These are phyloP conservation scores for Tolypocladium pustulatum DNA, from an alignment of 2,329 filamentous ascomycete species.

Conservation along the genomic window DNA sequence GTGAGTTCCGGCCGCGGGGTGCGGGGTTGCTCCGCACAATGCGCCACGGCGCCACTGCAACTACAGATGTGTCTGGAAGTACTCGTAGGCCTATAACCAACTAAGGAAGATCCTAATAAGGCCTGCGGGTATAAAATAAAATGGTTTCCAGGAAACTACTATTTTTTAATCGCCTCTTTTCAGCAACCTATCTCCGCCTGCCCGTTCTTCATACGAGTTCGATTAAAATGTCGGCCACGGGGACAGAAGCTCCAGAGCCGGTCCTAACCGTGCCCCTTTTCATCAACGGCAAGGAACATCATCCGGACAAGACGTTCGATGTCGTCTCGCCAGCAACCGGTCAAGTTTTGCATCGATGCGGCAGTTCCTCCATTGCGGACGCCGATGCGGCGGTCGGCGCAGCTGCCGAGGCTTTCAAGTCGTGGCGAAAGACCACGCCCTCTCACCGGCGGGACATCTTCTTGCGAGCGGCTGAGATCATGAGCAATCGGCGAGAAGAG, in stretches of 20 bases:
- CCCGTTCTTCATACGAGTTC: background rate
- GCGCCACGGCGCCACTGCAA: background rate
- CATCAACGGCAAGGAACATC: constrained; percentile 33
- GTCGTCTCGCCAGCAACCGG: background rate
- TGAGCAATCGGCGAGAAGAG: constrained; percentile 50
- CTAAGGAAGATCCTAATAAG: too few relatives aligned
- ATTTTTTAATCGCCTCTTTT: background rate
- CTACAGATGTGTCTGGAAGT: background rate
- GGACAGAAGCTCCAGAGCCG: background rate
- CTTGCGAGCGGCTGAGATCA: constrained; percentile 54
- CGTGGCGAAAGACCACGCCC: constrained; percentile 57
- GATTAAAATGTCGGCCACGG: background rate
- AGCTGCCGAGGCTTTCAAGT: constrained; percentile 56
- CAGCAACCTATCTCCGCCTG: background rate
- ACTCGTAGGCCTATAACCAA: too few relatives aligned
- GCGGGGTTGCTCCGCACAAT: background rate
- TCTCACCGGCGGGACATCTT: constrained; percentile 57
- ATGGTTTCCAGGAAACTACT: background rate
- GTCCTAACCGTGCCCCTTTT: constrained; percentile 25
- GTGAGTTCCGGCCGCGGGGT: background rate
- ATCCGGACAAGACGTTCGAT: constrained; percentile 25
- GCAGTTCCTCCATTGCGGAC: constrained; percentile 42
- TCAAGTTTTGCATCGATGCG: constrained; percentile 11
- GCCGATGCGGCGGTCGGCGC: constrained; percentile 40
- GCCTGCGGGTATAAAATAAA: too few relatives aligned